Percentiles rank a stretch among this genome's conserved stretches.
phyloP scores from a whole-genome alignment of 257 asterid species.

The Verbascum thapsus region DNA sequence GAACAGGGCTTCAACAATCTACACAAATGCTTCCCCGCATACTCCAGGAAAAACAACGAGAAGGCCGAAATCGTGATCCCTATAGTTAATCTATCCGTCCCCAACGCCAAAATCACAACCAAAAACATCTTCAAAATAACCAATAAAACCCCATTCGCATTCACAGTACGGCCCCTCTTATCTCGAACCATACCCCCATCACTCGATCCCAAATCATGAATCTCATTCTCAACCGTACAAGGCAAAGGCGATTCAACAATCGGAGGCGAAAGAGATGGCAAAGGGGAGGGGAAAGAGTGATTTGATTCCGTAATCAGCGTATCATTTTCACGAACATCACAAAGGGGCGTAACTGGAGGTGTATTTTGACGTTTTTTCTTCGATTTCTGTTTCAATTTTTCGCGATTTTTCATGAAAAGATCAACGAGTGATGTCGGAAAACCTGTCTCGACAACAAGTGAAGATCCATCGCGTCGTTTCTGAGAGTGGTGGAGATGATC shows the following conservation, averaged over 20 bases:
- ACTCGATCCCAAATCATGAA: constrained; percentile 1
- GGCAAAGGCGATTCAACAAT: constrained; percentile 16
- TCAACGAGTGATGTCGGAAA: constrained; percentile 84
- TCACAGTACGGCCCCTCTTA: constrained; percentile 16
- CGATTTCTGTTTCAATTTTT: constrained; percentile 47
- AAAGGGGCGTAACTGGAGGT: neutral
- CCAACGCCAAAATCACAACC: constrained; percentile 67
- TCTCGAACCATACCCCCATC: no score
- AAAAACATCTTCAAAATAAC: constrained; percentile 45
- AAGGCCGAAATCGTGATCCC: constrained; percentile 75
- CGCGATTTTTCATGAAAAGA: constrained; percentile 71
- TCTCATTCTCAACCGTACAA: neutral
- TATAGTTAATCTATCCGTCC: constrained; percentile 53
- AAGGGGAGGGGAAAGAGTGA: constrained; percentile 5
- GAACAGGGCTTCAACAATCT: constrained; percentile 32
- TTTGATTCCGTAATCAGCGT: constrained; percentile 18
- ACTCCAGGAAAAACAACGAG: constrained; percentile 57
- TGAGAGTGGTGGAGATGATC: constrained; percentile 60
- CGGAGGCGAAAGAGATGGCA: no score
- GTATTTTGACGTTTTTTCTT: constrained; percentile 42
- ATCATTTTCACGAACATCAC: constrained; percentile 10
- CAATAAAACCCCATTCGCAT: constrained; percentile 37
- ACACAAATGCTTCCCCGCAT: constrained; percentile 32
- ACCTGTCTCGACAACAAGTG: constrained; percentile 76
- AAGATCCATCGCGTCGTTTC: constrained; percentile 63